Base-by-base conservation (phyloP, 208 protist genomes). In the Leishmania braziliensis region DNA sequence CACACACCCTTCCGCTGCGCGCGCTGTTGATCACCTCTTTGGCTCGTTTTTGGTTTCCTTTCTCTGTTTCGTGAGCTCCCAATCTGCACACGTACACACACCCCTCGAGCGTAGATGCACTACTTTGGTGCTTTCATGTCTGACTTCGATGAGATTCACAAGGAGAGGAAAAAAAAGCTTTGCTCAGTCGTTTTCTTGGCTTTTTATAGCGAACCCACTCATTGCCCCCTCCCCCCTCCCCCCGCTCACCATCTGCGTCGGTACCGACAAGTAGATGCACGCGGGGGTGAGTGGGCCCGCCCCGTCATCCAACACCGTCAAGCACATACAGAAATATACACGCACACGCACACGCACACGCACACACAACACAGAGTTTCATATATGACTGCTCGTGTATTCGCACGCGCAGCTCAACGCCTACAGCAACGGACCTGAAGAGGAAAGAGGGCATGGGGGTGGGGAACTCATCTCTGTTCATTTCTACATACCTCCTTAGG, bases 301-400 rank as follows among this genome's bases (percentile, higher is more conserved):
- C 43, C 43, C 43, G 43, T 46, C 43, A 74, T 29, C 43, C 48
- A 23, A 76, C 43, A 76, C 72, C 48, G n/a, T 60, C 72, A n/a
- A 54, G n/a, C 72, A 46, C 56, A 78, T 39, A 78, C 29, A 74
- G 43, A 81, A 46, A 82, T 58, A 75, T 63, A 86, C 16, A 48
- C 1, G 76, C 48, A 81, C 14, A 36, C 50, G 23, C 58, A 78
- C 75, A 77, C 77, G 69, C 54, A 85, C 81, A 62, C 77, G 80
- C 39, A 70, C 23, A 71, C 56, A 69, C 75, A 33, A 43, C 20
- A 53, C 20, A 39, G 26, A 39, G 16, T 26, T 68, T 39, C 36
- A 63, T 20, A 70, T 70, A 53, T 53, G 56, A 6, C 51, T 20
- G n/a, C 54, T 74, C 72, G 18, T 43, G 50, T 72, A 70, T 29